Percentiles rank a stretch among this genome's conserved stretches.
phyloP scores from a whole-genome alignment of 768 basidiomycete genomes.

The Leccinum ochraceum region DNA sequence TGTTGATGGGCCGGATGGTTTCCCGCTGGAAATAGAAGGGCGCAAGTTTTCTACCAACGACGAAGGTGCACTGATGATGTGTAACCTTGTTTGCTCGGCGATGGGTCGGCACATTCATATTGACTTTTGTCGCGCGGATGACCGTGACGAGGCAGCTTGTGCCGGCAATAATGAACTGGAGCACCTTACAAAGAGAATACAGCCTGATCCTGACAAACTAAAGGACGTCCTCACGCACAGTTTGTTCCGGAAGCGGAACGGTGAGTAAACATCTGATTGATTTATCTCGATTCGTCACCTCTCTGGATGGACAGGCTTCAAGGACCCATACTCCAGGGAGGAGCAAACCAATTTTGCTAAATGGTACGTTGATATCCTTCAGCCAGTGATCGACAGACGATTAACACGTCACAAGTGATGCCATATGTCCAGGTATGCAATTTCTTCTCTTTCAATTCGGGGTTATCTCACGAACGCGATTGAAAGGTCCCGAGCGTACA shows the following conservation, averaged over 20 bases:
- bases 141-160: constrained; percentile 35
- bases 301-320: constrained; percentile 45
- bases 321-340: constrained; percentile 61
- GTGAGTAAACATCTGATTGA: constrained; percentile 28
- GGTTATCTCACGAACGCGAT: neutral
- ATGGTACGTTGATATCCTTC: constrained; percentile 39
- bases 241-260: constrained; percentile 59
- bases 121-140: constrained; percentile 51
- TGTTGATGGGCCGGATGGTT: constrained; percentile 52
- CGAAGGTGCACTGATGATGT: constrained; percentile 65
- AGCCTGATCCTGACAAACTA: constrained; percentile 44
- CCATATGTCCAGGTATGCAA: constrained; percentile 49
- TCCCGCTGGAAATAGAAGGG: constrained; percentile 53
- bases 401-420: constrained; percentile 37
- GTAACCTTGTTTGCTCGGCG: constrained; percentile 53
- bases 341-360: constrained; percentile 54
- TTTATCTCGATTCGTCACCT: neutral
- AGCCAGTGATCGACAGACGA: neutral
- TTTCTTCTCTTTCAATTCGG: neutral
- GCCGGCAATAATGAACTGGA: constrained; percentile 41
- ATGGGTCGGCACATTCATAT: constrained; percentile 60
- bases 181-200: constrained; percentile 45
- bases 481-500: constrained; percentile 52
- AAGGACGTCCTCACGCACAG: constrained; percentile 59
- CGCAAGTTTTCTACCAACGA: constrained; percentile 54